Percentiles rank a stretch among this genome's conserved stretches.
Evolutionary conservation across 352 stramenopile species (phyloP).

Genomic region (Phytophthora agathidicida): DNA sequence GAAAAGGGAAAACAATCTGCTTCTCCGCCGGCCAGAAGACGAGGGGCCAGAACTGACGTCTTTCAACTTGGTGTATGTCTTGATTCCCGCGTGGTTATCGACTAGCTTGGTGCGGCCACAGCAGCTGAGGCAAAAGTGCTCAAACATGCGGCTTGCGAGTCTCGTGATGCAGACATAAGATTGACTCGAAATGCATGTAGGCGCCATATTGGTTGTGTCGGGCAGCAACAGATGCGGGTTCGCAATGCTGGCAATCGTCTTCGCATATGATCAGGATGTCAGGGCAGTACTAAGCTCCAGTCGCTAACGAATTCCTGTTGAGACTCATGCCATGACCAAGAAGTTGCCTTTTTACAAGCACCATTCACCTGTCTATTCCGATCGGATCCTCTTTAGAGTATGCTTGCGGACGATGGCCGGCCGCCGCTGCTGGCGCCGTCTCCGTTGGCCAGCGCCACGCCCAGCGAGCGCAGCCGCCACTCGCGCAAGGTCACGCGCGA

Average conservation of each 20-base stretch:
- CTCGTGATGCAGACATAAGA: conserved; percentile 16
- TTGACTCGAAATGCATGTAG: conserved; percentile 20
- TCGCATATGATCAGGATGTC: too few species aligned
- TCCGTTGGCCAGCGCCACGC: conserved; percentile 42
- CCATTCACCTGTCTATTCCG: too few species aligned
- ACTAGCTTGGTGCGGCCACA: too few species aligned
- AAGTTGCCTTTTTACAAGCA: too few species aligned
- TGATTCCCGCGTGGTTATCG: too few species aligned
- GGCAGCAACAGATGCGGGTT: conserved; percentile 13
- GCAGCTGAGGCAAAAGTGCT: conserved; percentile 8
- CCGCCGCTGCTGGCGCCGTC: conserved; percentile 20
- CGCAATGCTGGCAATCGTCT: conserved; percentile 26
- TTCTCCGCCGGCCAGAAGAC: conserved; percentile 1
- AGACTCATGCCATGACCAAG: too few species aligned
- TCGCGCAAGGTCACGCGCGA: conserved; percentile 84
- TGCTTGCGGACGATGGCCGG: conserved; percentile 11
- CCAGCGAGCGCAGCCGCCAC: conserved; percentile 61
- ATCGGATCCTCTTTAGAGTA: not conserved
- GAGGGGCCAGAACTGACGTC: conserved; percentile 12
- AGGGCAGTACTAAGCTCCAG: too few species aligned
- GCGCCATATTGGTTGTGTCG: not conserved
- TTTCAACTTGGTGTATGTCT: not conserved
- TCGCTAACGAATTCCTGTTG: too few species aligned
- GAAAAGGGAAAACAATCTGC: conserved; percentile 10
- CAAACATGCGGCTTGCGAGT: conserved; percentile 14